These are phyloP conservation scores for Acidiella bohemica DNA, from an alignment of 495 filamentous ascomycete genomes.

Conservation along the genomic window DNA sequence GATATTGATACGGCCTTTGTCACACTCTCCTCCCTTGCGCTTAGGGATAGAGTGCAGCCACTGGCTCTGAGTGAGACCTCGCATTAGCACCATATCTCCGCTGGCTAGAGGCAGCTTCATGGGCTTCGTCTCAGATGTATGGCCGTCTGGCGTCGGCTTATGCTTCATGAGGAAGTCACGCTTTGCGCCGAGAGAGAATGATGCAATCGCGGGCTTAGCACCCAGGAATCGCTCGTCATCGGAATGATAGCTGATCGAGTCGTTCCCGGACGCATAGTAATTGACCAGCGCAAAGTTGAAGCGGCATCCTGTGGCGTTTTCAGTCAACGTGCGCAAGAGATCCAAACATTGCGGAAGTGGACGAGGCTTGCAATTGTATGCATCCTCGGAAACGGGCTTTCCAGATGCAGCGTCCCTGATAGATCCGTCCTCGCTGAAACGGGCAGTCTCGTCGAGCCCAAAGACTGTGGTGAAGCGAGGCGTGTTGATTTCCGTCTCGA, in stretches of 20 bases:
- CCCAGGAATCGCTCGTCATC: conserved; percentile 68
- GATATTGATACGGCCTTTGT: conserved; percentile 57
- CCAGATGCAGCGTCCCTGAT: conserved; percentile 37
- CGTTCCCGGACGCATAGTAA: conserved; percentile 56
- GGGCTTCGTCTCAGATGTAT: conserved; percentile 26
- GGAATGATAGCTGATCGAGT: conserved; percentile 62
- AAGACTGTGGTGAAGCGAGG: conserved; percentile 62
- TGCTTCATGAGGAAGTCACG: conserved; percentile 62
- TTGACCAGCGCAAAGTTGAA: conserved; percentile 70
- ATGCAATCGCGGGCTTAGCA: conserved; percentile 51
- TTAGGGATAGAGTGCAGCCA: conserved; percentile 71
- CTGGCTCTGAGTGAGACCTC: conserved; percentile 49
- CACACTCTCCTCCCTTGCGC: conserved; percentile 41
- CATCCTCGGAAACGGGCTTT: conserved; percentile 28
- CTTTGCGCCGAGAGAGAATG: conserved; percentile 49
- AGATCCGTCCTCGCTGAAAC: conserved; percentile 26
- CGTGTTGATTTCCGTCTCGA: conserved; percentile 48
- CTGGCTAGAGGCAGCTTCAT: conserved; percentile 47
- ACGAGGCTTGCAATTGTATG: conserved; percentile 46
- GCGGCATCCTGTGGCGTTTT: conserved; percentile 42
- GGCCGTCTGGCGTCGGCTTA: conserved; percentile 34
- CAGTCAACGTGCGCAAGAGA: conserved; percentile 39
- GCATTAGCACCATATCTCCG: conserved; percentile 65
- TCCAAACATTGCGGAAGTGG: conserved; percentile 56
- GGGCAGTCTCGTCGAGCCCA: conserved; percentile 47